Conservation (phyloP, 1,139 yeast genomes). For the Pichia sp. region DNA sequence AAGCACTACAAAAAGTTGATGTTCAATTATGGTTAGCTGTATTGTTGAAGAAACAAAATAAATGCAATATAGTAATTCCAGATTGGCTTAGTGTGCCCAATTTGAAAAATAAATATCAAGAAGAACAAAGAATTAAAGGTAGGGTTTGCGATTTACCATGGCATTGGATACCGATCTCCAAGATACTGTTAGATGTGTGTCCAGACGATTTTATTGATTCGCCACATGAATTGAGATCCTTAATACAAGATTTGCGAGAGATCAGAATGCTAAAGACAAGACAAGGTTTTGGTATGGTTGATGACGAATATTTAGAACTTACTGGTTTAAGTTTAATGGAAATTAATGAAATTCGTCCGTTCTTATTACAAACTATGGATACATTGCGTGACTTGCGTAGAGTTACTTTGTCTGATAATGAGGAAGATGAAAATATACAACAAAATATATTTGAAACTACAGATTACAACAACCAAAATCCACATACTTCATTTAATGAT, state of each 20-base stretch:
- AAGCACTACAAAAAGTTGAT: conserved; percentile 60
- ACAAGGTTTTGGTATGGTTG: conserved; percentile 68
- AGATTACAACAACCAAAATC: not conserved
- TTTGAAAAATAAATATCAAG: conserved; percentile 56
- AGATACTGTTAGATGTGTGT: conserved; percentile 59
- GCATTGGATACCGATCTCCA: conserved; percentile 82
- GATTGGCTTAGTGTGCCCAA: conserved; percentile 67
- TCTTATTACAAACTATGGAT: conserved; percentile 73
- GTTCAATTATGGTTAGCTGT: conserved; percentile 90
- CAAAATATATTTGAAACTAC: not conserved
- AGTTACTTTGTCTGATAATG: conserved; percentile 24
- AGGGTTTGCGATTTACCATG: conserved; percentile 71
- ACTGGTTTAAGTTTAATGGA: conserved; percentile 80
- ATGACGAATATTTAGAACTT: conserved; percentile 77
- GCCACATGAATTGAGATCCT: conserved; percentile 54
- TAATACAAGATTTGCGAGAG: conserved; percentile 80
- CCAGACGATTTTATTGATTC: conserved; percentile 71
- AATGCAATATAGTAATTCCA: conserved; percentile 84
- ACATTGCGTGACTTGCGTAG: conserved; percentile 36
- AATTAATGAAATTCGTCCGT: conserved; percentile 82
- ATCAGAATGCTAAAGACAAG: conserved; percentile 74
- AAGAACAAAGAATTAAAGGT: conserved; percentile 52
- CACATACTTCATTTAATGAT: not conserved
- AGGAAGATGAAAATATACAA: conserved; percentile 3
- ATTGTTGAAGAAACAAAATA: conserved; percentile 72